Conservation (phyloP, 208 protist species). For the Acanthamoeba castellanii region DNA sequence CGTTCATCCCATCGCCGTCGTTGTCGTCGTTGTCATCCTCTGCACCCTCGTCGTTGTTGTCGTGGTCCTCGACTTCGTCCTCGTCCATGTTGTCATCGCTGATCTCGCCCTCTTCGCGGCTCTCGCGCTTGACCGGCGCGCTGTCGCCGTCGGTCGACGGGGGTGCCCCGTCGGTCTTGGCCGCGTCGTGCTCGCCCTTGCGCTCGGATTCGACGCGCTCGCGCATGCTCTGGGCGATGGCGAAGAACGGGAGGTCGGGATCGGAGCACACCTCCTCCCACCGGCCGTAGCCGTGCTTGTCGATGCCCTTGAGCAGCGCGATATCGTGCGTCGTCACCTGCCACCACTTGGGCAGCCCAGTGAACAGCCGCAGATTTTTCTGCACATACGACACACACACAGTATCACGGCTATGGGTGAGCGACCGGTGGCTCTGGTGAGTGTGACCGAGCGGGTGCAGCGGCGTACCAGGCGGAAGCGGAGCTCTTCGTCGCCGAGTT, state of each 20-base stretch:
- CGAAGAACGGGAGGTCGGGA: slow-evolving; percentile 59
- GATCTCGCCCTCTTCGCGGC: slow-evolving; percentile 45
- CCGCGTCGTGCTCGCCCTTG: slow-evolving; percentile 20
- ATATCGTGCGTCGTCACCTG: slow-evolving; percentile 40
- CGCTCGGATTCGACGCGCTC: slow-evolving; percentile 44
- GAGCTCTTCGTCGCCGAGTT: slow-evolving; percentile 43
- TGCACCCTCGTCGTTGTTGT: not conserved
- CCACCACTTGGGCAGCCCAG: slow-evolving; percentile 71
- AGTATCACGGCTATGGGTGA: not conserved
- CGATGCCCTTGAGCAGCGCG: slow-evolving; percentile 70
- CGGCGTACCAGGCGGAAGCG: slow-evolving; percentile 1
- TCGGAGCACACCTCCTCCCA: slow-evolving; percentile 76
- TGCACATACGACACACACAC: not conserved
- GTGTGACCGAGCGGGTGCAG: not conserved
- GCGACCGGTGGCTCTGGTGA: not conserved
- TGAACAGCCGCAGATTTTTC: slow-evolving; percentile 4
- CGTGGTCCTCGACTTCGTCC: not conserved
- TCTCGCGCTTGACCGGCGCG: not conserved
- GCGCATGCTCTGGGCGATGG: slow-evolving; percentile 47
- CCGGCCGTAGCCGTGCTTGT: slow-evolving; percentile 67
- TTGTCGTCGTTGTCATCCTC: not conserved
- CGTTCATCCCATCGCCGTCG: not conserved
- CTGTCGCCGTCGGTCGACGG: not conserved
- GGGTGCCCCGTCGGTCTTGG: not conserved
- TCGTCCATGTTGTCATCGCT: slow-evolving; percentile 18